phyloP scores from a whole-genome alignment of 192 early-diverging fungal genomes.

The Podila verticillata region DNA sequence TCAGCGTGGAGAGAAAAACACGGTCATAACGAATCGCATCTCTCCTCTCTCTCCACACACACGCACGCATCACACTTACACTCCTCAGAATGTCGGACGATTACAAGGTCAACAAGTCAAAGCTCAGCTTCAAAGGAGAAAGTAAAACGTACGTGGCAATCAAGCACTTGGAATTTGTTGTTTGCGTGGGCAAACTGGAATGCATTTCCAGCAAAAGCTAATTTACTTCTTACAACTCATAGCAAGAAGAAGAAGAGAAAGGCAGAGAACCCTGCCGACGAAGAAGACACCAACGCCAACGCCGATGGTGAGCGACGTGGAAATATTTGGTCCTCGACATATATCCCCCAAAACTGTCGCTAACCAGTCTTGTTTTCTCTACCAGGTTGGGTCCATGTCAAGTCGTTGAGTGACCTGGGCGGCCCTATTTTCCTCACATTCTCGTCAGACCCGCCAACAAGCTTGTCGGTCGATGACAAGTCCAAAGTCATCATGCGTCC shows the following conservation, averaged over 20 bases:
- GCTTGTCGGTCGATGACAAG: constrained; percentile 59
- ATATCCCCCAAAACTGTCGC: not conserved
- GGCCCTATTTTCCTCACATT: constrained; percentile 77
- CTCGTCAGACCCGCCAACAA: constrained; percentile 68
- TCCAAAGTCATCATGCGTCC: constrained; percentile 57
- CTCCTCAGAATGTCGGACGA: constrained; percentile 44
- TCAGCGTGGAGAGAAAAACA: too few relatives aligned
- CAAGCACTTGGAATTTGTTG: not conserved
- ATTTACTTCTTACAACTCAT: not conserved
- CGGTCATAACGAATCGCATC: not conserved
- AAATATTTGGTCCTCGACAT: not conserved
- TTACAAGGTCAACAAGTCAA: constrained; percentile 54
- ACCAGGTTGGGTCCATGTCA: constrained; percentile 72
- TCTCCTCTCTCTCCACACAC: not conserved
- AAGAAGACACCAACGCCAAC: constrained; percentile 30
- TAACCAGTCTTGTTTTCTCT: not conserved
- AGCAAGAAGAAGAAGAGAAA: constrained; percentile 75
- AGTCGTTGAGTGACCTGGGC: constrained; percentile 68
- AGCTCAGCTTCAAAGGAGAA: constrained; percentile 72
- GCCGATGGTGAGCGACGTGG: constrained; percentile 30
- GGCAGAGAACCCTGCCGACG: constrained; percentile 53
- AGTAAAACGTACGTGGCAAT: constrained; percentile 36
- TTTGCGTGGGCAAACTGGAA: not conserved
- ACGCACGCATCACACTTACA: not conserved
- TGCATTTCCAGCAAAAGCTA: too few relatives aligned